These are phyloP conservation scores for Protostelium mycophagum DNA, from an alignment of 78 protist species.

Conservation along the genomic window DNA sequence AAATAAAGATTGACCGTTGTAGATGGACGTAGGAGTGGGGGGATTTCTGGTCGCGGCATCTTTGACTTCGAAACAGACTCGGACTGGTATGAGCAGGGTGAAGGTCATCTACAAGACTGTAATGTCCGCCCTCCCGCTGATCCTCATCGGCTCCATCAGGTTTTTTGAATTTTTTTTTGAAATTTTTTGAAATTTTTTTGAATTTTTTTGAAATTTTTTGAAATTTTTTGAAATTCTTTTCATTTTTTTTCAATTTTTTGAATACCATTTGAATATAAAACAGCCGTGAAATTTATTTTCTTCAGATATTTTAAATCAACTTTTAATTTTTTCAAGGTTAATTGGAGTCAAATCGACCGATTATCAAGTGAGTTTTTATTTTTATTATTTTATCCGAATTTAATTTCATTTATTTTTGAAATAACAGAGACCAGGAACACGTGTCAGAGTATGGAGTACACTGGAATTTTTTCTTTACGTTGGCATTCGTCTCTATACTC, in stretches of 20 bases:
- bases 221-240: too few relatives aligned
- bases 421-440: conserved; percentile 64
- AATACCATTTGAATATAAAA: too few relatives aligned
- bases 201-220: too few relatives aligned
- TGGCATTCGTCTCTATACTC: conserved; percentile 66
- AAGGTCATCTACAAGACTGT: not conserved
- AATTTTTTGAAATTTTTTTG: conserved; percentile 21
- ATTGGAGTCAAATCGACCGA: conserved; percentile 45
- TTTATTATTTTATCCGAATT: not conserved
- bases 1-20: not conserved
- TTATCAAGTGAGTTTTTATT: conserved; percentile 58
- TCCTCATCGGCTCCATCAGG: conserved; percentile 5
- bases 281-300: conserved; percentile 14
- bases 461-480: conserved; percentile 93
- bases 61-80: conserved; percentile 41
- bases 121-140: not conserved
- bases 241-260: too few relatives aligned
- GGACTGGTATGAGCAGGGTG: not conserved
- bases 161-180: not conserved
- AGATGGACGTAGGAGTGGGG: conserved; percentile 83
- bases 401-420: not conserved
- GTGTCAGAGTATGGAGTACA: conserved; percentile 91
- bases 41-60: conserved; percentile 55
- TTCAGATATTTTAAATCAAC: conserved; percentile 48
- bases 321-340: conserved; percentile 63